Evolutionary conservation across 2,329 filamentous ascomycete species (phyloP), one percentile per base, ranked within the genome.

Genomic region (Botrytis elliptica): DNA sequence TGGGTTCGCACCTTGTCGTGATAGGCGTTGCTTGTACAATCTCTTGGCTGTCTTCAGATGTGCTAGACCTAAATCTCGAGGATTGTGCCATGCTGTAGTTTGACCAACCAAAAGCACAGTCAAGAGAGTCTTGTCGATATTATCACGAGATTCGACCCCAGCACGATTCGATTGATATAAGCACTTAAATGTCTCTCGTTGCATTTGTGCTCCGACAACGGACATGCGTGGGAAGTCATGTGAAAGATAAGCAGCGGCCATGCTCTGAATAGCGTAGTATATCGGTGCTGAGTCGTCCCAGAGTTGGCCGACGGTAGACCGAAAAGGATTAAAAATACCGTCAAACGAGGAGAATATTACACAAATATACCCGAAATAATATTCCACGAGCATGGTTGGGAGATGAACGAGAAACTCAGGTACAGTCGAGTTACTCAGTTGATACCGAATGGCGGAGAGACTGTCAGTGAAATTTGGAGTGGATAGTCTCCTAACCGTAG

Each of bases 301-400:
- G 3, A 89, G 83, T 36, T 86, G 85, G 7, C 85, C 85, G 20
- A 90, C 87, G 0, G 88, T 87, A 2, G 86, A 87, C 55, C 89
- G 83, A 76, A 90, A 90, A 0, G 88, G 88, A 76, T 91, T 91
- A 76, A 89, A 84, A 20, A 85, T 83, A 33, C 88, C 89, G 79
- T 91, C 89, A 77, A 89, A 91, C 74, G 87, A 89, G n/a, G 89
- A 91, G 79, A 89, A 90, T 16, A 90, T 81, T 5, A 84, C 85
- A 67, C 88, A 89, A 4, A 90, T 88, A 74, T 90, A 87, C 77
- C 87, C 87, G 81, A 91, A 91, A 77, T 90, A 91, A 76, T 90
- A 89, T 66, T 90, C 88, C 16, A 90, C 86, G 25, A 91, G 82
- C 64, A 87, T 85, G 65, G 87, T 88, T 5, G 87, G 85, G 29